phyloP scores from a whole-genome alignment of 1,284 basidiomycete genomes.

The Fomitopsis schrenkii region DNA sequence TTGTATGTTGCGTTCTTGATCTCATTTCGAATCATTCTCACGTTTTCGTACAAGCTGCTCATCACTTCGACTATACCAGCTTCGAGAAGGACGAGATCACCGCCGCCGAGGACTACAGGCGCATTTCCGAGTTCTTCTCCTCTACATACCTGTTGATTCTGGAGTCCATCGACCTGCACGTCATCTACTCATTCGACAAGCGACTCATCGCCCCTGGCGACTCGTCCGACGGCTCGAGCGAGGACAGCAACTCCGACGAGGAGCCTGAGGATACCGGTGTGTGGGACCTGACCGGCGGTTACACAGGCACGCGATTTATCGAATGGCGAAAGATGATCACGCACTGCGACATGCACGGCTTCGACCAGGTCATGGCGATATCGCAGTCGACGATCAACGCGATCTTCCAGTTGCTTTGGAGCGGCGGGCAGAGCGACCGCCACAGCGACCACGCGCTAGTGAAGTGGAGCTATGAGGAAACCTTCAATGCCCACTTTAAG shows the following conservation, averaged over 20 bases:
- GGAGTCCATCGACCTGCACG: conserved; percentile 20
- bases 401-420: conserved; percentile 22
- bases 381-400: conserved; percentile 28
- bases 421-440: conserved; percentile 4
- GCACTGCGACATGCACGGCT: conserved; percentile 23
- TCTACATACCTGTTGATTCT: conserved; percentile 27
- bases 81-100: conserved; percentile 17
- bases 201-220: conserved; percentile 10
- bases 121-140: conserved; percentile 24
- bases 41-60: conserved; percentile 17
- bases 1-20: conserved; percentile 16
- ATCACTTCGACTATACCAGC: conserved; percentile 21
- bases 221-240: conserved; percentile 6
- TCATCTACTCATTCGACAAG: conserved; percentile 22
- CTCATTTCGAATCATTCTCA: background rate
- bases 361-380: conserved; percentile 29
- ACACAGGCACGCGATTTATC: background rate
- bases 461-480: conserved; percentile 22
- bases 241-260: background rate
- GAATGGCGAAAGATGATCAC: conserved; percentile 22
- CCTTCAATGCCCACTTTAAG: conserved; percentile 24
- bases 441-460: conserved; percentile 9
- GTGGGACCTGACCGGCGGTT: conserved; percentile 1
- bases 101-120: conserved; percentile 13
- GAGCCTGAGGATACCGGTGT: conserved; percentile 4